Base-by-base conservation (phyloP, 1,139 yeast genomes). In the Geotrichum europaeum region DNA sequence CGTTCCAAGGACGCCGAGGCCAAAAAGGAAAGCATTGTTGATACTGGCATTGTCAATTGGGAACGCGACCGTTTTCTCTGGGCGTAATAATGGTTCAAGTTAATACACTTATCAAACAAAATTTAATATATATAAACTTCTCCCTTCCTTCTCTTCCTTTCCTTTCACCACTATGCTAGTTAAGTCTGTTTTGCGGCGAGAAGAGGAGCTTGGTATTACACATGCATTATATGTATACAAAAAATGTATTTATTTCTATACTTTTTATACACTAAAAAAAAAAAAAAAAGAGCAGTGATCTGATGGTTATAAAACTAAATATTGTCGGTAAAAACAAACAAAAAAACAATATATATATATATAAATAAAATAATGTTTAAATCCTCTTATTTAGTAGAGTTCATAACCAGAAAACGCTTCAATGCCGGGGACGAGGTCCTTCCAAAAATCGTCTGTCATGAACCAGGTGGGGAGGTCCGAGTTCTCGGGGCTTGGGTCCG, bases 381-480 rank as follows among this genome's bases (percentile, higher is more conserved):
- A 10, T 6, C 10, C 10, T 36, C 15, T 34, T 34, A 3, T 13
- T n/a, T 36, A 36, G 10, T 53, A 53, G 55, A 58, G 9, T 20
- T 70, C 73, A 60, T 65, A 70, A 20, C 72, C 71, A 2, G 72
- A 65, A 47, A 69, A 66, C 9, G 72, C 70, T 51, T 70, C 73
- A 15, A 70, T 69, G 51, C 67, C 70, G 1, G 73, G 71, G 7
- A 70, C 68, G 30, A 70, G 57, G 45, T 70, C 73, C 54, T 65
- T 67, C 73, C 73, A 70, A 56, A 70, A 69, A 43, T 69, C 72
- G 50, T 70, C 73, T 12, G 66, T 65, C 55, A 66, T 63, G 30
- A 68, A 62, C 73, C 73, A 70, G 10, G 59, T 47, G 3, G 71
- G 67, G 49, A 65, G 65, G 6, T 62, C 68, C 9, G 65, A 66